These are phyloP conservation scores for Testicularia cyperi DNA, from an alignment of 1,284 basidiomycete species.

Conservation along the genomic window DNA sequence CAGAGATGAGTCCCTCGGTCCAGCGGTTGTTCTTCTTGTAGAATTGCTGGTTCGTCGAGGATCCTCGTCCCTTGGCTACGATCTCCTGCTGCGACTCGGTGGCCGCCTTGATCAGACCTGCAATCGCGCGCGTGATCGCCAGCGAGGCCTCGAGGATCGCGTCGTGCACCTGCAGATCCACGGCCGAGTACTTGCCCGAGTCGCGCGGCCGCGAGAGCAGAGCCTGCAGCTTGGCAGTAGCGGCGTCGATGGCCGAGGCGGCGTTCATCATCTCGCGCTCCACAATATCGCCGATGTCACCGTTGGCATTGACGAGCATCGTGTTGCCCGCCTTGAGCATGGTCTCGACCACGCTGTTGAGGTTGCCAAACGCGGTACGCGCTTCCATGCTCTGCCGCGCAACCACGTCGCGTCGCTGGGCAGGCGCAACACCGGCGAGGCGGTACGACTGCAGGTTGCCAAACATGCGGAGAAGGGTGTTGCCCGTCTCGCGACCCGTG, in stretches of 20 bases:
- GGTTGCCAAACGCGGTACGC: conserved; percentile 75
- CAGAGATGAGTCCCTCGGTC: conserved; percentile 98
- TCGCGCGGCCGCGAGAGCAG: conserved; percentile 88
- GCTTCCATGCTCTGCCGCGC: conserved; percentile 86
- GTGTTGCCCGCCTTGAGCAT: conserved; percentile 83
- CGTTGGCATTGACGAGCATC: conserved; percentile 75
- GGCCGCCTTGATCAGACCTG: conserved; percentile 88
- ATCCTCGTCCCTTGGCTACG: conserved; percentile 88
- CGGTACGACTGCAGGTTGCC: conserved; percentile 94
- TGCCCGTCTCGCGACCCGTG: conserved; percentile 83
- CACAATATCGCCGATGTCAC: conserved; percentile 93
- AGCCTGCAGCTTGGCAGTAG: conserved; percentile 83
- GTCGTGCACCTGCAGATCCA: conserved; percentile 96
- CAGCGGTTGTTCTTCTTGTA: conserved; percentile 99
- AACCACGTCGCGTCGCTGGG: conserved; percentile 80
- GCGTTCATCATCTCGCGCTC: conserved; percentile 95
- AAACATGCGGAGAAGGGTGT: conserved; percentile 87
- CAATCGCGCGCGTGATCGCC: conserved; percentile 92
- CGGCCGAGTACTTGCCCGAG: conserved; percentile 76
- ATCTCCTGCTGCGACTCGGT: conserved; percentile 98
- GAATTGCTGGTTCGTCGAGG: conserved; percentile 87
- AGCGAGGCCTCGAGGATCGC: conserved; percentile 90
- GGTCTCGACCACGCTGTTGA: conserved; percentile 83
- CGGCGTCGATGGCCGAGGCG: conserved; percentile 87
- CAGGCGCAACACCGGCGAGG: conserved; percentile 65